Evolutionary conservation across 495 filamentous ascomycete species (phyloP), one percentile per base, ranked within the genome.

Genomic region (Chaetomium cochliodes): DNA sequence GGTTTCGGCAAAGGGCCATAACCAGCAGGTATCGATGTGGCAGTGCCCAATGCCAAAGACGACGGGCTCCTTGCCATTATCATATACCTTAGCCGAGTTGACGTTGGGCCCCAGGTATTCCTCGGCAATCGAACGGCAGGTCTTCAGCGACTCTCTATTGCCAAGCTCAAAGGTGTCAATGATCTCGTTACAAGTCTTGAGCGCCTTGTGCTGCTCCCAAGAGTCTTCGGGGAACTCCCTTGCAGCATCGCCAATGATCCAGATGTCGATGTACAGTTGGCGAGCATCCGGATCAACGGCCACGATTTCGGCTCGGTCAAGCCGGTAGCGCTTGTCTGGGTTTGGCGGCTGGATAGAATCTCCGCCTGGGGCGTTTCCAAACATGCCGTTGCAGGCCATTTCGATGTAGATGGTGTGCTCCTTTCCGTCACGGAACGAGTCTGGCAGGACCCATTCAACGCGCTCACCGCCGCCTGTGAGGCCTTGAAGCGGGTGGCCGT

Each of bases 1-100:
- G 0, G 94, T 98, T 81, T 98, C 94, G n/a, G 92, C 94, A 83
- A 90, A 98, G 3, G 94, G 94, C 94, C 94, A 98, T 12, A 98
- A 80, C 94, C 94, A 98, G 76, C 93, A 97, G 28, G 90, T 93
- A 78, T 96, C 94, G 67, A 98, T 98, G 73, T 98, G 94, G 69
- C 94, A 98, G 77, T 98, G 89, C 4, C 94, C 94, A 64, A 96
- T 93, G 22, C 86, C 94, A 70, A 87, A 92, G 22, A 97, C 92
- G 55, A 94, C 80, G 0, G 90, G 85, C 37, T 89, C 77, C 6
- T 86, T 87, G 51, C 86, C 87, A 22, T 79, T 87, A 18, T 91
- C 81, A 69, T 98, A 98, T 47, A 98, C 93, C 63, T 92, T 85
- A 15, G 86, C 79, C 5, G 90, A 92, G 71, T 96, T 87, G 49